Conservation (phyloP, 2,329 filamentous ascomycete genomes). For the Fusarium pseudonygamai region DNA sequence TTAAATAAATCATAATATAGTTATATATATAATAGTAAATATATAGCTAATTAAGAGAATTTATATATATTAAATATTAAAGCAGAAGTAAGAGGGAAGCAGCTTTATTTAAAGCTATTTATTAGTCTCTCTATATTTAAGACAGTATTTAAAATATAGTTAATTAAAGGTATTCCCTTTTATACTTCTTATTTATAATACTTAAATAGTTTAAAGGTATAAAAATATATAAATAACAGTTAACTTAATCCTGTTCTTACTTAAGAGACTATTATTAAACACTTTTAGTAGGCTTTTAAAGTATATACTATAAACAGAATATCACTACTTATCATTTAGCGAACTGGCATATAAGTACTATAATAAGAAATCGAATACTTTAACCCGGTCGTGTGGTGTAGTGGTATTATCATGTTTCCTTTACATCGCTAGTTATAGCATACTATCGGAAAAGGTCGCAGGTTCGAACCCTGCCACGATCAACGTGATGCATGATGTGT, state of each 20-base stretch:
- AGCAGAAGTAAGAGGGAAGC: neutral
- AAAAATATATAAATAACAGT: neutral
- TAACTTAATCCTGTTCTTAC: neutral
- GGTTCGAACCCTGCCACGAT: neutral
- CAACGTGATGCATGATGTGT: neutral
- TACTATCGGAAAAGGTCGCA: neutral
- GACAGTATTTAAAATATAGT: neutral
- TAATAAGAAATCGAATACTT: accelerated
- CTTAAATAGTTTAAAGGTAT: accelerated
- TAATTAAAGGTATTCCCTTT: neutral
- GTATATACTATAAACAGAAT: no score
- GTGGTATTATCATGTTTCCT: neutral
- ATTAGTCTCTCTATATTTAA: neutral
- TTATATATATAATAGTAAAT: no score
- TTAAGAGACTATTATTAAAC: neutral
- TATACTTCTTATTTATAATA: neutral
- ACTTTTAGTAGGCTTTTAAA: neutral
- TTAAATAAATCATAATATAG: no score
- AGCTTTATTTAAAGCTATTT: neutral
- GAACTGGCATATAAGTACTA: accelerated
- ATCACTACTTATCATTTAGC: no score
- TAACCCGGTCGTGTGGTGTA: neutral
- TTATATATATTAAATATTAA: neutral
- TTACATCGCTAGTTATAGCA: neutral
- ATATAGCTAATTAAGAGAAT: neutral